These are phyloP conservation scores for Stenocarpella maydis DNA, from an alignment of 2,329 filamentous ascomycete genomes.

Conservation along the genomic window DNA sequence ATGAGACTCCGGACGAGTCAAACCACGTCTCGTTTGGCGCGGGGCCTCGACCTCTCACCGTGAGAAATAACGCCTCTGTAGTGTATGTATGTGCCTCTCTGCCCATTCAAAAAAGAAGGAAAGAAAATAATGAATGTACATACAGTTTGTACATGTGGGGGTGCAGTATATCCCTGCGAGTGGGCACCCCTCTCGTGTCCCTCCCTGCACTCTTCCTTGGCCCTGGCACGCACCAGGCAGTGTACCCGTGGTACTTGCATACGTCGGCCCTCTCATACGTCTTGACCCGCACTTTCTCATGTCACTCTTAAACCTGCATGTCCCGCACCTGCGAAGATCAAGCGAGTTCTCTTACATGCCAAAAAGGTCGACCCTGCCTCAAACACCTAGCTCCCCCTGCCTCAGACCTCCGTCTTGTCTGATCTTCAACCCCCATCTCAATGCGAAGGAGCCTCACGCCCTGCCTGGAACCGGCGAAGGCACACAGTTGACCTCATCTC, in stretches of 20 bases:
- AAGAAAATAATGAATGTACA: no score
- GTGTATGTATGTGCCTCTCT: neutral
- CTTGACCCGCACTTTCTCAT: slow-evolving; percentile 42
- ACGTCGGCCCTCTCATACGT: slow-evolving; percentile 31
- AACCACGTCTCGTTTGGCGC: slow-evolving; percentile 33
- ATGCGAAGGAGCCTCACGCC: slow-evolving; percentile 43
- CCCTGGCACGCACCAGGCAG: slow-evolving; percentile 42
- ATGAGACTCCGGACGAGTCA: slow-evolving; percentile 31
- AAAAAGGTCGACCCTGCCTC: slow-evolving; percentile 47
- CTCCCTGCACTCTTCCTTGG: slow-evolving; percentile 23
- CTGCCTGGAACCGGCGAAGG: slow-evolving; percentile 34
- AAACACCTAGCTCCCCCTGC: slow-evolving; percentile 40
- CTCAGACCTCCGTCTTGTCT: slow-evolving; percentile 44
- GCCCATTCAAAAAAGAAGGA: slow-evolving; percentile 22
- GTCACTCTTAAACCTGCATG: slow-evolving; percentile 54
- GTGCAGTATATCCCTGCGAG: slow-evolving; percentile 17
- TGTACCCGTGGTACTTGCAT: slow-evolving; percentile 38
- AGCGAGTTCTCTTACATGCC: slow-evolving; percentile 46
- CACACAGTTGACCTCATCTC: slow-evolving; percentile 31
- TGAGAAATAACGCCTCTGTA: neutral
- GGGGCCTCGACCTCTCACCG: slow-evolving; percentile 7
- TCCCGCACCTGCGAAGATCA: slow-evolving; percentile 50
- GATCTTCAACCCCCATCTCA: slow-evolving; percentile 46
- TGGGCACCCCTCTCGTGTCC: slow-evolving; percentile 3
- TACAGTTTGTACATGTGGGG: neutral